Evolutionary conservation across 176 grass and related monocot species (phyloP), one percentile per base, ranked within the genome.

Genomic region (barley (Hordeum vulgare)): DNA sequence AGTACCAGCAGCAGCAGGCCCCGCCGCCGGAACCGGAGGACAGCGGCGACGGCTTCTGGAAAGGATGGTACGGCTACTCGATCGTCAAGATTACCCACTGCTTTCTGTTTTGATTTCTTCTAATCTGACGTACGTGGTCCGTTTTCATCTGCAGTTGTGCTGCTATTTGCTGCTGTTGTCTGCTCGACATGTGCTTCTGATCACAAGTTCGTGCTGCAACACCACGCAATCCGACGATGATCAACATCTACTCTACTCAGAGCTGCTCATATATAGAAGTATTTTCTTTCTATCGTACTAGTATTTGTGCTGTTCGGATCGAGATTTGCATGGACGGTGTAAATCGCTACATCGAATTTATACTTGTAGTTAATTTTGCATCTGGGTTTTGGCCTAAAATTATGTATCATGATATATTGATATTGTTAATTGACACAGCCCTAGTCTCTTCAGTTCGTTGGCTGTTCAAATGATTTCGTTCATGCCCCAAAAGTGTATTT

Each of bases 161-260:
- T 15, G 92, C 57, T 3, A 28, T 94, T 31, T 94, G 89, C 75
- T 94, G 92, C 85, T 91, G 92, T 79, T 94, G 89, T 83, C 34
- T 94, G 12, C 85, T 94, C 8, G 92, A 94, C 74, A 80, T 66
- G 87, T 94, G 92, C 85, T 91, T 87, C 89, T 94, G 59, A 66
- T 61, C 51, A 56, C 53, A n/a, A 56, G 2, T 21, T 56, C 53
- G 53, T 9, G 3, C 53, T 18, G 53, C 31, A 31, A 6, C 31
- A 0, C 34, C 1, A 49, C 20, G 47, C 18, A 21, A 56, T 56
- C 18, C 6, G 20, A 76, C 23, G 70, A 25, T 31, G 15, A 49
- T 29, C 70, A 18, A 29, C 25, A 21, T 21, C 13, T 14, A 1
- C 4, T 21, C 13, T 14, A 1, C 4, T 54, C 18, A 21, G 51